phyloP scores from a whole-genome alignment of 139 green algal species.

The Diplosphaera chodatii region DNA sequence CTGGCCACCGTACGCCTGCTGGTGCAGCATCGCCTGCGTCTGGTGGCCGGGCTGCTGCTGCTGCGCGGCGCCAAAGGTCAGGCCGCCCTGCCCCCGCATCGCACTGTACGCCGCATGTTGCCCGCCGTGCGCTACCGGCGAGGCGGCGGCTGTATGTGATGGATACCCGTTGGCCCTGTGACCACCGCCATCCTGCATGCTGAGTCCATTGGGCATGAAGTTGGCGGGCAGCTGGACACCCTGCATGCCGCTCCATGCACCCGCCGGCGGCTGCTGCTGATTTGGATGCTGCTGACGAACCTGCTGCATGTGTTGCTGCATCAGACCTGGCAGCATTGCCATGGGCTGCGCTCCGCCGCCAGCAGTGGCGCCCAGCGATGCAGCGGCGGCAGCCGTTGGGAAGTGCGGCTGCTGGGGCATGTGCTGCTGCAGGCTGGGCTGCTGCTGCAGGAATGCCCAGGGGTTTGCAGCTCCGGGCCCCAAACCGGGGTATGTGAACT shows the following conservation, averaged over 20 bases:
- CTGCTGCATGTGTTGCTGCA: background rate
- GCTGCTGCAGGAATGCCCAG: conserved; percentile 3
- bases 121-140: background rate
- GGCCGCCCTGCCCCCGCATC: background rate
- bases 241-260: background rate
- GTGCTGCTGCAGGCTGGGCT: background rate
- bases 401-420: conserved; percentile 1
- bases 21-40: background rate
- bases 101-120: background rate
- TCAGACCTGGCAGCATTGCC: background rate
- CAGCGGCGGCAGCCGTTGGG: background rate
- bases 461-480: background rate
- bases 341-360: background rate
- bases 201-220: background rate
- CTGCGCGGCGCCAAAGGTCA: background rate
- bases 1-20: background rate
- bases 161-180: background rate
- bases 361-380: background rate
- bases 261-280: background rate
- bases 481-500: background rate
- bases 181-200: background rate
- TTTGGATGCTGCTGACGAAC: background rate
- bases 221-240: background rate
- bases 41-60: background rate
- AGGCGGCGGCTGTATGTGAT: background rate